Evolutionary conservation across 768 basidiomycete species (phyloP), one percentile per base, ranked within the genome.

Genomic region (Suillus subluteus): DNA sequence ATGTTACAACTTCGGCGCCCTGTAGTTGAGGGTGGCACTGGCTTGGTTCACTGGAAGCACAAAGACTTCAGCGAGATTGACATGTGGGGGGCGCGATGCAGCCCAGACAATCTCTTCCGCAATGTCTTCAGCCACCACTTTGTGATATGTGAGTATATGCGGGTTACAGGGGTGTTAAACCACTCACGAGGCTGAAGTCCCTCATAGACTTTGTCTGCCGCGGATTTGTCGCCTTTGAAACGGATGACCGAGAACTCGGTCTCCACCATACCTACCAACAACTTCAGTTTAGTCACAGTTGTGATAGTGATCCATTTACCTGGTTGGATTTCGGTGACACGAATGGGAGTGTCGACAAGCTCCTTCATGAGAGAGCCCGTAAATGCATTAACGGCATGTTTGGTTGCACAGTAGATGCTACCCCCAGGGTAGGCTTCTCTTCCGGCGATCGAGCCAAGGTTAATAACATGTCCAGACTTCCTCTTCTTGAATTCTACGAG

Each of bases 81-180:
- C 94, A 73, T 97, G 96, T 48, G 92, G 84, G 13, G 96, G 96
- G 50, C 96, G 89, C 13, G 92, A 85, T 23, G 98, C 97, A 16
- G 90, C 90, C 97, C 97, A 99, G 23, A 97, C 95, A 73, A 99
- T 96, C 79, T 99, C 96, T 76, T 99, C 98, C 1, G 98, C 98
- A 56, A 98, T 91, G 74, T 98, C 96, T 67, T 90, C 84, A 8
- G 90, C 88, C 7, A 86, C 84, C 77, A 97, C 93, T 96, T 72
- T 40, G 30, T 40, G 21, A 13, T 32, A 56, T 58, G 55, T 62
- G 40, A 72, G 67, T 54, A 63, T 67, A 58, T 50, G 9, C 44
- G 23, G 38, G 12, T 69, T 4, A 62, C 44, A 2, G 52, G 62
- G 4, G 16, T 30, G 40, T 64, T 37, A 40, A 21, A n/a, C 48